phyloP scores from a whole-genome alignment of 139 green algal genomes.

The Eudorina sp. region DNA sequence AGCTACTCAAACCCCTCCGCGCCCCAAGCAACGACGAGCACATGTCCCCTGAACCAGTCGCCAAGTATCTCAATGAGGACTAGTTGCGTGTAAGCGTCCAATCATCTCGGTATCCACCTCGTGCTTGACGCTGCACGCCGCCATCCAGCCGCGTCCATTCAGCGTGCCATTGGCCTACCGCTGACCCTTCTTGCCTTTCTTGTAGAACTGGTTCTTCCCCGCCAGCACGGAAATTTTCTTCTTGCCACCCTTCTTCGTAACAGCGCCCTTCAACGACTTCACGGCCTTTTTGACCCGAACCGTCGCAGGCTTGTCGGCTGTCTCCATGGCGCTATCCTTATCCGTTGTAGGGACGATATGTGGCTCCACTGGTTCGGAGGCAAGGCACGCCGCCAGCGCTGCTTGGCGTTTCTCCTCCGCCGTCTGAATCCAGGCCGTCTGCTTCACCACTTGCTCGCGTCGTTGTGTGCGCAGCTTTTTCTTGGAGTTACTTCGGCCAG shows the following conservation, averaged over 20 bases:
- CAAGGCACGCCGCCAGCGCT: constrained; percentile 12
- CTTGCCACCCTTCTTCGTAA: constrained; percentile 32
- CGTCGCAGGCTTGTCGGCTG: not conserved
- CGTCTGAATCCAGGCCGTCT: constrained; percentile 5
- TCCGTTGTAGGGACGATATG: not conserved
- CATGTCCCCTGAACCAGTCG: too few species aligned
- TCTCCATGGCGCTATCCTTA: not conserved
- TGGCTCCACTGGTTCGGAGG: not conserved
- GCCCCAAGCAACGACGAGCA: too few species aligned
- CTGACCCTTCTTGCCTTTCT: constrained; percentile 43
- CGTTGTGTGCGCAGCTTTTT: constrained; percentile 46
- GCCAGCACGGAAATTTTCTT: constrained; percentile 37
- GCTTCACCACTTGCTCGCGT: not conserved
- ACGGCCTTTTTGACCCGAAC: not conserved
- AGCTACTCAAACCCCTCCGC: too few species aligned
- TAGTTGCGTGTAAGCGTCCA: too few species aligned
- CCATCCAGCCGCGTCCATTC: too few species aligned
- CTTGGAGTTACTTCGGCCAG: not conserved
- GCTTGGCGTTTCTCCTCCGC: constrained; percentile 39
- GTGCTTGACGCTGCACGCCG: too few species aligned
- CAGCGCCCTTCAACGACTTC: constrained; percentile 15
- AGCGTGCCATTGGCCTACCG: too few species aligned
- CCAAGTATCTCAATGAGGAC: too few species aligned
- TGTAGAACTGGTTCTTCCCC: constrained; percentile 35
- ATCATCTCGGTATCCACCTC: too few species aligned